Evolutionary conservation across 306 rosid genomes (phyloP), one percentile per base, ranked within the genome.

Genomic region (Prinsepia uniflora): DNA sequence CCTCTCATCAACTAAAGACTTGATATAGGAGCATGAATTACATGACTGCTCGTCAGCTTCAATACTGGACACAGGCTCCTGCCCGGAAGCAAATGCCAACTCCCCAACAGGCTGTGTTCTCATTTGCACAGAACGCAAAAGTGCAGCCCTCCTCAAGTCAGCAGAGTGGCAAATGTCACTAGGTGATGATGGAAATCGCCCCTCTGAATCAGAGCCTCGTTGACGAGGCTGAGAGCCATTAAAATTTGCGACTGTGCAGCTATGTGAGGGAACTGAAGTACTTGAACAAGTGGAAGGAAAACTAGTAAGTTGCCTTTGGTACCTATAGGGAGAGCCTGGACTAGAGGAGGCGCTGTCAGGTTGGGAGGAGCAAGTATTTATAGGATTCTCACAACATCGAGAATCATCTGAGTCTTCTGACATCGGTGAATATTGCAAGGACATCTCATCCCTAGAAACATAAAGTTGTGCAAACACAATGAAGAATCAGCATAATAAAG

Each of bases 131-230:
- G 99, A 91, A 46, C 99, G 89, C 76, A 94, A 74, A 66, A 94
- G 92, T 1, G 99, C 97, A 63, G 99, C 99, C 79, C 97, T 89
- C 86, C 99, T 86, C 49, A 94, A 67, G 79, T 91, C 99, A 73
- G 99, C 99, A 0, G 96, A 89, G 88, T 94, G 99, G 80, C 97
- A 94, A 72, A 94, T 91, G 72, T 94, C 99, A 59, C 99, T 94
- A 2, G 99, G 99, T 24, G 99, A 94, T 50, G 97, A 94, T 24
- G 99, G 99, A 80, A 94, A 91, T 18, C 99, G 90, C 30, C 92
- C 96, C 73, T 94, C 99, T 3, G 99, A 94, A 76, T 94, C 97
- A 39, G 97, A 94, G 53, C 95, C 89, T 70, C 96, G 86, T 56
- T 89, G 96, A 60, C 97, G 99, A 40, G 93, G 84, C 78, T 91